phyloP scores from a whole-genome alignment of 768 basidiomycete genomes.

The Hygrocybe coccinea region DNA sequence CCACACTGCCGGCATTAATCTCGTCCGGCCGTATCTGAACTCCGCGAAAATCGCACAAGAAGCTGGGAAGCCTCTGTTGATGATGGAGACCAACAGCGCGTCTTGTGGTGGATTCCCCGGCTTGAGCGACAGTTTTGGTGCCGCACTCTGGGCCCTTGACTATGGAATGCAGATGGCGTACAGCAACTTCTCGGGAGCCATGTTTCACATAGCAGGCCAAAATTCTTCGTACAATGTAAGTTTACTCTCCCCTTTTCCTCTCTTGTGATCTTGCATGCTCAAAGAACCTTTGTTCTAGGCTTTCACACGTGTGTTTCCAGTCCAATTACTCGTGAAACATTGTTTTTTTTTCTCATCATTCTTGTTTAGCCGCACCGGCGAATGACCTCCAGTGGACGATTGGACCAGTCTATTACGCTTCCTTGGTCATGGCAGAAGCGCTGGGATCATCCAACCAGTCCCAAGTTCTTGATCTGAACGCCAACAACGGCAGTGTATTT shows the following conservation, averaged over 20 bases:
- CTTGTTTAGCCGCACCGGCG: conserved; percentile 42
- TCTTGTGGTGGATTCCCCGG: conserved; percentile 68
- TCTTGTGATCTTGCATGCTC: not conserved
- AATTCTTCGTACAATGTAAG: conserved; percentile 64
- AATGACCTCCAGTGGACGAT: conserved; percentile 68
- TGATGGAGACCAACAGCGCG: conserved; percentile 71
- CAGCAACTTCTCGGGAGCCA: conserved; percentile 49
- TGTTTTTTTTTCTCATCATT: not conserved
- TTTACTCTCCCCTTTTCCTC: not conserved
- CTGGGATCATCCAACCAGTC: conserved; percentile 62
- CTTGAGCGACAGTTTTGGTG: conserved; percentile 57
- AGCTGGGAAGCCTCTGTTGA: conserved; percentile 47
- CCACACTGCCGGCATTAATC: conserved; percentile 47
- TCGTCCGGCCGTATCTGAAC: conserved; percentile 51
- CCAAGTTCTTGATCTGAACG: conserved; percentile 62
- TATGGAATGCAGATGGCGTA: conserved; percentile 61
- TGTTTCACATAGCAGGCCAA: conserved; percentile 63
- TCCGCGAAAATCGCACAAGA: conserved; percentile 43
- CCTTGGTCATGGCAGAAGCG: conserved; percentile 64
- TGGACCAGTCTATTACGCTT: conserved; percentile 69
- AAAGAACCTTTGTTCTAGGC: conserved; percentile 24
- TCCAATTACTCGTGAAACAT: too few species aligned
- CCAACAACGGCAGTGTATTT: conserved; percentile 44
- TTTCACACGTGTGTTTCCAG: conserved; percentile 35
- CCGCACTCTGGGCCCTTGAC: conserved; percentile 61